Base-by-base conservation (phyloP, 768 basidiomycete species). In the Bullera alba region DNA sequence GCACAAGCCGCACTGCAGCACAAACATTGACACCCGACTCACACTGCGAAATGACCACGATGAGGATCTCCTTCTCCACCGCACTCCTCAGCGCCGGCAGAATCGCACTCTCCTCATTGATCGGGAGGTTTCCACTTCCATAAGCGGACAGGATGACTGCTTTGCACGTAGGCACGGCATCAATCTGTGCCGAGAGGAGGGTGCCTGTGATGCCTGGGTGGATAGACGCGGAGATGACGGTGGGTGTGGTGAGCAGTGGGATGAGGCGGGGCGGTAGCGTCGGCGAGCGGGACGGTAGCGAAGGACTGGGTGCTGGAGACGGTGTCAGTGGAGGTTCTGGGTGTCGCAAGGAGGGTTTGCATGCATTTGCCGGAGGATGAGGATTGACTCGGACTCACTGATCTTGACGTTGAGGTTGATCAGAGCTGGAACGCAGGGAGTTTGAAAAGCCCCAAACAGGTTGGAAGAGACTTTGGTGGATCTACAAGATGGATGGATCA, bases 1-100 rank as follows among this genome's bases (percentile, higher is more conserved):
- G 21, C 16, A 22, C 8, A n/a, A n/a, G n/a, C n/a, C n/a, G n/a
- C n/a, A 14, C 10, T 25, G 38, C 30, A 21, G 14, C 6, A 38
- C 19, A 43, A 29, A 17, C 19, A 35, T 29, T 29, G 19, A 4
- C 7, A 43, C 2, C 14, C 30, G 19, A 54, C 59, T 50, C 23
- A 61, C 65, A 67, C 32, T 67, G 65, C 17, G 57, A 60, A 19
- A 67, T 67, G 15, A 67, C 65, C 10, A 67, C 65, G 15, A 67
- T 61, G 25, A 67, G 32, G 5, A 67, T 58, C 50, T 67, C 65
- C 43, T 48, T 55, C 28, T 53, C 51, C n/a, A 67, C 65, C 25
- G 61, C 50, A 19, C 42, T 49, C 44, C 57, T 51, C 32, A 67
- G 37, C 21, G 58, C 52, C 14, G 38, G 46, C 38, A 64, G 35